phyloP scores from a whole-genome alignment of 2,329 filamentous ascomycete species.

The Aspergillus sergii region DNA sequence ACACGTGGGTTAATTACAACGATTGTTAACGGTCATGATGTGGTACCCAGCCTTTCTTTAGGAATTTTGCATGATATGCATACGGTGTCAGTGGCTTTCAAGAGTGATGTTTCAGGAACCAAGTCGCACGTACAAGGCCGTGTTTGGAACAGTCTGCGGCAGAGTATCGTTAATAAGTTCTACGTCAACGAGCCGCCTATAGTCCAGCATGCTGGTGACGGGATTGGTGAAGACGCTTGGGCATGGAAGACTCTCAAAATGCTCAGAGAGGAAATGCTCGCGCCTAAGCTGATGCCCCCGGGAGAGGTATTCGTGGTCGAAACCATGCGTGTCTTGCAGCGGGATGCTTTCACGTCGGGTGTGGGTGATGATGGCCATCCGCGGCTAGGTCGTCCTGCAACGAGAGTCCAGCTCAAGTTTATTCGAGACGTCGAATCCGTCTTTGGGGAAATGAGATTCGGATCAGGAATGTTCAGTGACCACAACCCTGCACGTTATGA shows the following conservation, averaged over 20 bases:
- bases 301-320: constrained; percentile 77
- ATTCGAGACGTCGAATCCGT: constrained; percentile 69
- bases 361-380: constrained; percentile 46
- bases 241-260: constrained; percentile 67
- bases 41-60: constrained; percentile 73
- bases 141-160: constrained; percentile 66
- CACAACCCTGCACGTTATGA: constrained; percentile 77
- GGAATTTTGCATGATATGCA: constrained; percentile 76
- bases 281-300: constrained; percentile 70
- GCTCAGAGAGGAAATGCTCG: constrained; percentile 68
- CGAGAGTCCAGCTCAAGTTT: constrained; percentile 69
- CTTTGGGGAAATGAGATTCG: constrained; percentile 72
- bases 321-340: constrained; percentile 66
- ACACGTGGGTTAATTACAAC: constrained; percentile 76
- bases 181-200: constrained; percentile 53
- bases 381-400: constrained; percentile 65
- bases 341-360: constrained; percentile 62
- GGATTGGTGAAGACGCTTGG: constrained; percentile 67
- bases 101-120: constrained; percentile 68
- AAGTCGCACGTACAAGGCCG: constrained; percentile 68
- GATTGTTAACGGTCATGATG: constrained; percentile 70
- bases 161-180: constrained; percentile 65
- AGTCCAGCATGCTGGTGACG: constrained; percentile 49
- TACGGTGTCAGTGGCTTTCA: constrained; percentile 71
- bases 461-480: constrained; percentile 72